phyloP scores from a whole-genome alignment of 176 grass and related monocot species.

The Microstegium vimineum region DNA sequence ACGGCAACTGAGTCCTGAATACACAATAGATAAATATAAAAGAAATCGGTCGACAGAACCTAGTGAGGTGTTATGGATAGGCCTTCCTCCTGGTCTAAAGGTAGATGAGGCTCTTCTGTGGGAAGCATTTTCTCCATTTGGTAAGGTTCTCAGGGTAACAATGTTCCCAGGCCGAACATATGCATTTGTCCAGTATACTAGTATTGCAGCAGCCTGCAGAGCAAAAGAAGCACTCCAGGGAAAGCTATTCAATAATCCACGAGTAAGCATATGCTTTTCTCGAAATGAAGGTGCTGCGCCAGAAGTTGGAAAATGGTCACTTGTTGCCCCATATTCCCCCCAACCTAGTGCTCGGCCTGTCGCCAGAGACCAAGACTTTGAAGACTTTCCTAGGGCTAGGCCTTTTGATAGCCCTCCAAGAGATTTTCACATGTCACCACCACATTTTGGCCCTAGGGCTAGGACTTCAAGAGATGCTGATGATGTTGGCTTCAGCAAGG shows the following conservation, averaged over 20 bases:
- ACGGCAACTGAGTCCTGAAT: conserved; percentile 57
- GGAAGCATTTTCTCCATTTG: conserved; percentile 76
- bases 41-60: conserved; percentile 63
- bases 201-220: conserved; percentile 70
- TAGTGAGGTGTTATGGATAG: conserved; percentile 95
- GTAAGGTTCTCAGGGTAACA: conserved; percentile 73
- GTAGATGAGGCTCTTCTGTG: conserved; percentile 62
- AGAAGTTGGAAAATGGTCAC: conserved; percentile 40
- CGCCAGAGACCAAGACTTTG: conserved; percentile 27
- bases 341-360: conserved; percentile 22
- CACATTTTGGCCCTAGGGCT: conserved; percentile 21
- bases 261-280: conserved; percentile 93
- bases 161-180: conserved; percentile 84
- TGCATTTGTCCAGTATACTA: conserved; percentile 77
- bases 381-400: conserved; percentile 33
- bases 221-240: conserved; percentile 96
- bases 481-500: conserved; percentile 39
- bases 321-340: conserved; percentile 31
- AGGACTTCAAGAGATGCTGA: conserved; percentile 33
- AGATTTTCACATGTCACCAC: conserved; percentile 42
- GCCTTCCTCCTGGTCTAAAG: conserved; percentile 67
- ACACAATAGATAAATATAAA: conserved; percentile 50
- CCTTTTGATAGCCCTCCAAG: conserved; percentile 46
- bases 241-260: conserved; percentile 88
- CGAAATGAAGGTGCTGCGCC: conserved; percentile 47